Evolutionary conservation across 768 basidiomycete genomes (phyloP), one percentile per base, ranked within the genome.

Genomic region (Panellus pusillus): DNA sequence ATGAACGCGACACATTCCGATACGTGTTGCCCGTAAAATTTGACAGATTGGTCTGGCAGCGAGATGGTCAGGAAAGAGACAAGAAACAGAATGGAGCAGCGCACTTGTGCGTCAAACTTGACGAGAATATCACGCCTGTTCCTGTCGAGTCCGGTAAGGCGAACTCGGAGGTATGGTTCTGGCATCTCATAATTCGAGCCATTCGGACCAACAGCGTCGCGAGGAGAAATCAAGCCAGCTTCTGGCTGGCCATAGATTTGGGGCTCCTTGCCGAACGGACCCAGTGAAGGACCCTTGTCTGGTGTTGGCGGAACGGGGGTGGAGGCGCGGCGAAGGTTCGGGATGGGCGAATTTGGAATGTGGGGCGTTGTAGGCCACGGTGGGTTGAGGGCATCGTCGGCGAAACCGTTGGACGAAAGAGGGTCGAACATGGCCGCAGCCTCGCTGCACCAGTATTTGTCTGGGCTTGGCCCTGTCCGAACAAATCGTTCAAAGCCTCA

Each of bases 41-140:
- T 38, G 92, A 83, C 20, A 98, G 76, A 68, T 98, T 98, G 38
- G 95, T 97, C 95, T 98, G 68, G 20, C 36, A 49, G 36, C 32
- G 27, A 32, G 43, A 9, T 44, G 45, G 54, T 52, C n/a, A 18
- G 41, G 17, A 50, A 12, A 36, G 45, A 45, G 15, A 35, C 29
- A 31, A 28, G 37, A 45, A 31, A 27, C 9, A 45, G 9, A 41
- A 19, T 40, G 47, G 35, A 31, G 43, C 49, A 24, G 71, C 81
- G 62, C 63, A 95, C 96, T 80, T 96, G 93, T 14, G 93, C 94
- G 70, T 99, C 97, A 57, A 99, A 83, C 66, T 92, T 87, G 66
- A 99, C 79, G 66, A 98, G 82, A 58, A 97, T 87, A 65, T 99
- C 97, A 64, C 95, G 81, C 70, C 93, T 79, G 75, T 98, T 98